Conservation (phyloP, 2,329 filamentous ascomycete species). For the Neonectria punicea region DNA sequence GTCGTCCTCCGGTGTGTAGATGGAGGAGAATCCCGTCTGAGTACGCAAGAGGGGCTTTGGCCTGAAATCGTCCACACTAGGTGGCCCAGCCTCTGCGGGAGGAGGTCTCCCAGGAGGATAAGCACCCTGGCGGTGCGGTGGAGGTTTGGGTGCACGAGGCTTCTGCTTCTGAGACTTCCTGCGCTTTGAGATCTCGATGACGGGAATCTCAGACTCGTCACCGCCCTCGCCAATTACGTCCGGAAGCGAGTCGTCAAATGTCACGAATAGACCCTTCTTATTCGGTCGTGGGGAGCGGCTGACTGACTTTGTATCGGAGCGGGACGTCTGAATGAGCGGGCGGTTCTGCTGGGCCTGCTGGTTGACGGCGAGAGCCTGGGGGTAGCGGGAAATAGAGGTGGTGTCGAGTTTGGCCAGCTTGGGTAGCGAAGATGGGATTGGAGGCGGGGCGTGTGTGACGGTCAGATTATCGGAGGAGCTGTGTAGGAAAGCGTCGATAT, state of each 20-base stretch:
- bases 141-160: slow-evolving; percentile 48
- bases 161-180: slow-evolving; percentile 55
- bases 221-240: slow-evolving; percentile 92
- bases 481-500: slow-evolving; percentile 69
- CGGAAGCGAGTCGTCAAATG: slow-evolving; percentile 77
- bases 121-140: slow-evolving; percentile 36
- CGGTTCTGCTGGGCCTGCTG: slow-evolving; percentile 57
- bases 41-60: slow-evolving; percentile 59
- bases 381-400: slow-evolving; percentile 64
- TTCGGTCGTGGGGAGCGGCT: slow-evolving; percentile 57
- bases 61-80: slow-evolving; percentile 56
- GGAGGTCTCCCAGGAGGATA: slow-evolving; percentile 27
- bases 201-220: slow-evolving; percentile 81
- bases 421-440: slow-evolving; percentile 55
- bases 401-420: slow-evolving; percentile 68
- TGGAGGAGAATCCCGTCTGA: slow-evolving; percentile 43
- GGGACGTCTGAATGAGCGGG: slow-evolving; percentile 48
- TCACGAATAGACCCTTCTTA: slow-evolving; percentile 77
- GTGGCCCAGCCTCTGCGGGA: neutral
- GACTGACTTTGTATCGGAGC: slow-evolving; percentile 55
- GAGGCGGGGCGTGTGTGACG: slow-evolving; percentile 62
- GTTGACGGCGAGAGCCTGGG: slow-evolving; percentile 61
- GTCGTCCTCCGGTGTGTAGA: slow-evolving; percentile 37
- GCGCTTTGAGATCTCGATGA: slow-evolving; percentile 74
- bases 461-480: slow-evolving; percentile 65